A percentile compares a stretch with the other conserved stretches of the same genome.
Conservation (phyloP, 345 rosid species). For the Ricinus communis region DNA sequence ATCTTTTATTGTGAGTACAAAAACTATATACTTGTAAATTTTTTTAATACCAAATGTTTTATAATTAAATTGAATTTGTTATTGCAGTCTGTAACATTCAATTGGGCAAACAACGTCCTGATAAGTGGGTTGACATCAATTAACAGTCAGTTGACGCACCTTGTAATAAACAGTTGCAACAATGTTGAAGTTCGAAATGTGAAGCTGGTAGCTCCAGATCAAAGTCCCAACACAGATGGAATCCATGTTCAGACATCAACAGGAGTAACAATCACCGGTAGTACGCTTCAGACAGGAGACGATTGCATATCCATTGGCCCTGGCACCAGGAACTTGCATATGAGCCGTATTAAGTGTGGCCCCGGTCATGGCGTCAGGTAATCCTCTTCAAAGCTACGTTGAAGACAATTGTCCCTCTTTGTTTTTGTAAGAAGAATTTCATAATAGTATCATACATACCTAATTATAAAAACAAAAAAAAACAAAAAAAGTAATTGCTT, state of each 20-base stretch:
- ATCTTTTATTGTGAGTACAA: too few species aligned
- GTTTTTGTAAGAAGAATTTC: too few species aligned
- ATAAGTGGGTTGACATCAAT: constrained; percentile 40
- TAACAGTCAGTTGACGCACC: constrained; percentile 40
- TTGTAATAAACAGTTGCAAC: constrained; percentile 35
- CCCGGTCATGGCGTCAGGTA: constrained; percentile 60
- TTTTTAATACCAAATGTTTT: not conserved
- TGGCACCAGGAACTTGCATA: constrained; percentile 36
- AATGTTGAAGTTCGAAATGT: constrained; percentile 26
- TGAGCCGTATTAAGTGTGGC: constrained; percentile 32
- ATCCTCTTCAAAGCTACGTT: not conserved
- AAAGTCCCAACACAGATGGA: constrained; percentile 56
- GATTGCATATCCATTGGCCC: constrained; percentile 55
- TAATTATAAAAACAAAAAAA: too few species aligned
- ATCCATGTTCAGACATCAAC: constrained; percentile 40
- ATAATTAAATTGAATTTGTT: not conserved
- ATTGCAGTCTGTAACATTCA: constrained; percentile 47
- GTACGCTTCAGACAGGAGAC: constrained; percentile 42
- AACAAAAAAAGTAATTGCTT: too few species aligned
- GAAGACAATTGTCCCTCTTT: too few species aligned
- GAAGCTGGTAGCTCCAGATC: constrained; percentile 30
- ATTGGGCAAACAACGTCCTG: constrained; percentile 29
- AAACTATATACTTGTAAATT: not conserved
- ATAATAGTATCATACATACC: too few species aligned
- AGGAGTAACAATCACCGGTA: constrained; percentile 28